Percentiles rank a stretch among this genome's conserved stretches.
Evolutionary conservation across 2,329 filamentous ascomycete genomes (phyloP).

Genomic region (Penicillium sp.): DNA sequence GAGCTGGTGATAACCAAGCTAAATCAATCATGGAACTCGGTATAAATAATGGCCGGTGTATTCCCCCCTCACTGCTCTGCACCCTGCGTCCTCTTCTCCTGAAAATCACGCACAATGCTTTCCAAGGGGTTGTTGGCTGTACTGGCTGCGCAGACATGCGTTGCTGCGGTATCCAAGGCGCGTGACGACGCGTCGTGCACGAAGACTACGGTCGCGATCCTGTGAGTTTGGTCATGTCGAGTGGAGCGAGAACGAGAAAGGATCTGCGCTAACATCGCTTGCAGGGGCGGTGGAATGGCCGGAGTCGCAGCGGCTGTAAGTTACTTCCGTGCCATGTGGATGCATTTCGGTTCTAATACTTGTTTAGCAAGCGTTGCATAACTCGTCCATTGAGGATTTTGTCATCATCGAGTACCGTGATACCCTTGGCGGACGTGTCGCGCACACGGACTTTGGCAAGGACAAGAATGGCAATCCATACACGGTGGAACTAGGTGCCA

Average conservation of each 20-base stretch:
- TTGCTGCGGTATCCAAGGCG: slow-evolving; percentile 25
- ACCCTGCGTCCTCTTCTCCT: neutral
- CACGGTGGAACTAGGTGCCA: slow-evolving; percentile 68
- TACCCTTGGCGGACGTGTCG: slow-evolving; percentile 65
- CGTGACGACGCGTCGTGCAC: slow-evolving; percentile 28
- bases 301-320: slow-evolving; percentile 65
- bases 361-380: slow-evolving; percentile 60
- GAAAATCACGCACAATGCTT: slow-evolving; percentile 6
- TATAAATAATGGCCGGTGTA: slow-evolving; percentile 1
- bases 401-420: slow-evolving; percentile 67
- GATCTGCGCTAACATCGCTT: neutral
- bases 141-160: slow-evolving; percentile 17
- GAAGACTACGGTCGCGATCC: slow-evolving; percentile 38
- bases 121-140: slow-evolving; percentile 10
- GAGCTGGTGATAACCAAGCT: neutral
- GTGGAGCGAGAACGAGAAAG: neutral
- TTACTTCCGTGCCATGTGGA: slow-evolving; percentile 3
- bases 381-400: slow-evolving; percentile 66
- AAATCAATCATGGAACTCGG: neutral
- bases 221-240: slow-evolving; percentile 26
- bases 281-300: slow-evolving; percentile 62
- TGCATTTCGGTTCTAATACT: neutral
- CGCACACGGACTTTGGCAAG: slow-evolving; percentile 62
- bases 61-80: neutral
- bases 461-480: slow-evolving; percentile 58